These are phyloP conservation scores for Barnettozyma pratensis DNA, from an alignment of 805 yeast genomes.

Conservation along the genomic window DNA sequence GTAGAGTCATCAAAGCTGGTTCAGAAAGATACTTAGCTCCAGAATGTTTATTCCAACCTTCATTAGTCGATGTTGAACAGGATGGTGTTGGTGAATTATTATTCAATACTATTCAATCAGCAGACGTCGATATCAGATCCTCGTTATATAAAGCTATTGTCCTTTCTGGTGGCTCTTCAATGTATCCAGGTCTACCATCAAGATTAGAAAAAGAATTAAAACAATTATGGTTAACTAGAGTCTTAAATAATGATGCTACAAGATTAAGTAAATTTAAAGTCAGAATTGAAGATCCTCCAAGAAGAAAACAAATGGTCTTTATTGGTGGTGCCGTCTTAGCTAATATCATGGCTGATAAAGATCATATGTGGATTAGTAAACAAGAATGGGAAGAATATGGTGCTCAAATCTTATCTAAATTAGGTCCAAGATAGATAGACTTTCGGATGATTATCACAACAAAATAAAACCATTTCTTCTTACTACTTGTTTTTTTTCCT, in stretches of 20 bases:
- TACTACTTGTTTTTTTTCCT: too few relatives aligned
- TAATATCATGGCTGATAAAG: conserved; percentile 96
- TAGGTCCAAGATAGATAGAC: conserved; percentile 74
- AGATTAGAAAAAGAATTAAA: conserved; percentile 93
- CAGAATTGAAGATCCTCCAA: conserved; percentile 96
- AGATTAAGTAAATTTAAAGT: conserved; percentile 91
- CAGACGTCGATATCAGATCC: conserved; percentile 90
- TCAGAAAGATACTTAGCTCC: conserved; percentile 96
- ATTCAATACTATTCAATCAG: conserved; percentile 89
- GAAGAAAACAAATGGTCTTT: conserved; percentile 98
- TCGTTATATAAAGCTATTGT: conserved; percentile 89
- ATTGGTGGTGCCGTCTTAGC: conserved; percentile 98
- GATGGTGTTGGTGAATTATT: conserved; percentile 94
- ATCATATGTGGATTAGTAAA: conserved; percentile 95
- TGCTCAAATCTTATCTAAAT: conserved; percentile 72
- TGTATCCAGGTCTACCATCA: conserved; percentile 98
- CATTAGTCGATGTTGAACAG: conserved; percentile 90
- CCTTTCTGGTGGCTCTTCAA: conserved; percentile 94
- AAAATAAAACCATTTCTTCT: background rate
- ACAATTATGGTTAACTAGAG: conserved; percentile 91
- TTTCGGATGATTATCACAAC: background rate
- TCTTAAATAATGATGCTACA: conserved; percentile 79
- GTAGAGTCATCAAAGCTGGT: conserved; percentile 88
- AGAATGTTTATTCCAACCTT: conserved; percentile 95
- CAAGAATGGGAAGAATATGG: conserved; percentile 99